A percentile compares a stretch with the other conserved stretches of the same genome.
phyloP scores from a whole-genome alignment of 345 rosid genomes.

The Pistacia atlantica region DNA sequence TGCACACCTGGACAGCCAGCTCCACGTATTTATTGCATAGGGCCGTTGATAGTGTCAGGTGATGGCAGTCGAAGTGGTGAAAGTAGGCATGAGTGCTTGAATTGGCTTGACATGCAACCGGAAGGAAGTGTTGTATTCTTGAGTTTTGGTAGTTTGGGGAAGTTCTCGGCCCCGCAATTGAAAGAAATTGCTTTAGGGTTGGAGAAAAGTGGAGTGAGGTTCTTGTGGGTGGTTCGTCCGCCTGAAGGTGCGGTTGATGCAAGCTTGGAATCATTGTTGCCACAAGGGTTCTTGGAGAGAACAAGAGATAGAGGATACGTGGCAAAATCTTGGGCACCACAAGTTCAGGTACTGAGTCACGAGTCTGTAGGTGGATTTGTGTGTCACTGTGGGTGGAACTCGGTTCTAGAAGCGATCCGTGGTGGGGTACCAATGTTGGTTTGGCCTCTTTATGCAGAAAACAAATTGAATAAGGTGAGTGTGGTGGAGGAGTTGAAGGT shows the following conservation, averaged over 20 bases:
- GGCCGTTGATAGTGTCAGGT: slow-evolving; percentile 8
- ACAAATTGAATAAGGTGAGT: no score
- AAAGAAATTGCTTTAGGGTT: slow-evolving; percentile 27
- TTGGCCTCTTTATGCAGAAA: no score
- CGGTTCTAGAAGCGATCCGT: no score
- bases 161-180: slow-evolving; percentile 12
- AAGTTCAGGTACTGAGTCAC: slow-evolving; percentile 21
- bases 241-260: no score
- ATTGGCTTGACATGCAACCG: slow-evolving; percentile 27
- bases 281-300: no score
- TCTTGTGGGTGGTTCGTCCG: slow-evolving; percentile 13
- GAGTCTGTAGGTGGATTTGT: slow-evolving; percentile 17
- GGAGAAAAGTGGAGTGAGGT: slow-evolving; percentile 23
- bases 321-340: slow-evolving; percentile 21
- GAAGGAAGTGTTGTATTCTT: slow-evolving; percentile 27
- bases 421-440: no score
- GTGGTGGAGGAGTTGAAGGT: slow-evolving; percentile 10
- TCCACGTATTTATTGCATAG: slow-evolving; percentile 22
- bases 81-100: background rate
- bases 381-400: no score
- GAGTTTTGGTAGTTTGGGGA: slow-evolving; percentile 27
- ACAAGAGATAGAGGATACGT: no score
- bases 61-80: background rate
- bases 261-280: no score
- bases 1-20: background rate